Evolutionary conservation across 306 rosid species (phyloP).

Genomic region (Arachis hypogaea): DNA sequence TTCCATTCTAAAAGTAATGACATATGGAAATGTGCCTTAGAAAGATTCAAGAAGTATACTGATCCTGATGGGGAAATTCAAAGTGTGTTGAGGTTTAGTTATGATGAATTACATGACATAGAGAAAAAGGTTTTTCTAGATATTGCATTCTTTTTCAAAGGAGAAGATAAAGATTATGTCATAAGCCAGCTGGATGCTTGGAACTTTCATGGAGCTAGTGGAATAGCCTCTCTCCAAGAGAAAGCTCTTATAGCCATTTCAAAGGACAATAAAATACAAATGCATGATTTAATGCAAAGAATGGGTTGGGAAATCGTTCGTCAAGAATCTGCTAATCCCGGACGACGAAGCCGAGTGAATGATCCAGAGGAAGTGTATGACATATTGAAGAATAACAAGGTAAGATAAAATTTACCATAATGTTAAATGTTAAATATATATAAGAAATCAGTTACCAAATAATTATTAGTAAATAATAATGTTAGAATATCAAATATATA

Average conservation of each 20-base stretch:
- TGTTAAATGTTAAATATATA: too few species aligned
- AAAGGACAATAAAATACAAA: constrained; percentile 8
- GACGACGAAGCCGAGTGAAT: not conserved
- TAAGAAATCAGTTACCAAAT: too few species aligned
- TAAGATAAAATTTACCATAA: not conserved
- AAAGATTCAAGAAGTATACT: not conserved
- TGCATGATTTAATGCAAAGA: not conserved
- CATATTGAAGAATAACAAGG: not conserved
- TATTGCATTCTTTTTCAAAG: constrained; percentile 13
- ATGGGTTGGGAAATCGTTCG: constrained; percentile 26
- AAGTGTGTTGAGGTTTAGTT: not conserved
- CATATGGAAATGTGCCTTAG: not conserved
- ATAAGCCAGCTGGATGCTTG: not conserved
- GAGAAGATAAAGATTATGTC: not conserved
- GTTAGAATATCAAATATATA: too few species aligned
- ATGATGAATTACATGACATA: not conserved
- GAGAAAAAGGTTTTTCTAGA: not conserved
- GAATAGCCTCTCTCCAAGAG: not conserved
- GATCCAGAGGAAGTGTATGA: not conserved
- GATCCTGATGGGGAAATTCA: not conserved
- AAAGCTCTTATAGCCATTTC: not conserved
- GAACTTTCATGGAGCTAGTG: not conserved
- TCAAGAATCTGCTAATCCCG: not conserved
- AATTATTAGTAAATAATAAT: too few species aligned
- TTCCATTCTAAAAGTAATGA: not conserved